Base-by-base conservation (phyloP, 192 early-diverging fungal species). In the Thamnidium elegans region DNA sequence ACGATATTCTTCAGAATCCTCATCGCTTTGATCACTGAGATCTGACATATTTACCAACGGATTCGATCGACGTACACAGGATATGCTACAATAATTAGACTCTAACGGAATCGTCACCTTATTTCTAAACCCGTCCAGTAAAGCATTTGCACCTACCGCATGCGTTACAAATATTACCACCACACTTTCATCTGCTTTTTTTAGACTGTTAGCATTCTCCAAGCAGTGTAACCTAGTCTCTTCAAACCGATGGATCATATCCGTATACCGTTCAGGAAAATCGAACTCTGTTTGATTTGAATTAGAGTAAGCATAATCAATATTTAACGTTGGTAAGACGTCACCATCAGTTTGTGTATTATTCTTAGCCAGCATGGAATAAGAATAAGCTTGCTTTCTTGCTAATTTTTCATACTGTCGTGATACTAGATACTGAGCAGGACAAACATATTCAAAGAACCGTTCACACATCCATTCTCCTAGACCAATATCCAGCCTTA, bases 391-490 rank as follows among this genome's bases (percentile, higher is more conserved):
- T 47, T 75, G 68, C 7, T 53, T 61, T 3, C 68, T 23, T 3
- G 73, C 73, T 0, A 75, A 36, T 30, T 61, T 26, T 54, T 75
- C 56, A 36, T 69, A 65, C 15, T 67, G 68, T 11, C 65, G 65
- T 32, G 60, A 43, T 11, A 67, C 39, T 17, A 75, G 34, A 32
- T 54, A 52, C 3, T n/a, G 42, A 32, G 65, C 73, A 46, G 73
- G 50, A 34, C 73, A 70, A 1, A 75, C 47, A 0, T 66, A 51
- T 2, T 75, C 65, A 67, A 67, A 75, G 59, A 69, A 75, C 11
- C 47, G 52, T 9, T 75, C 73, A 30, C 52, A 69, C 68, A 75
- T 65, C 73, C 73, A 75, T 67, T 75, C 73, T n/a, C 73, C 69
- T 13, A 70, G 21, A 3, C 68, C 68, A 19, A 68, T 65, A 47